phyloP scores from a whole-genome alignment of 1,284 basidiomycete species.

The Mrakiaceae sp. region DNA sequence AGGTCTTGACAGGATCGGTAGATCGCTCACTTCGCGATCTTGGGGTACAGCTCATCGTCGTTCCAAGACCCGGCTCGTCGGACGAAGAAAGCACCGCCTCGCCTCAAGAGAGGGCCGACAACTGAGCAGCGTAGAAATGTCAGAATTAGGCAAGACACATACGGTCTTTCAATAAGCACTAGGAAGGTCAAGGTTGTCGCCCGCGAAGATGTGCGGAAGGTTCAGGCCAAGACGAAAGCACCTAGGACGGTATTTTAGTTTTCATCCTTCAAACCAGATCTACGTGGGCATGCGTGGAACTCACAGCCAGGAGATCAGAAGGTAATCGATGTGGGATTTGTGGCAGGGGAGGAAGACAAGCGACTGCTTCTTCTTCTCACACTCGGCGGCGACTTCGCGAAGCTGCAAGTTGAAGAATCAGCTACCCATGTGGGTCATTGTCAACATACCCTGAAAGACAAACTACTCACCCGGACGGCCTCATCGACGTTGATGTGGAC shows the following conservation, averaged over 20 bases:
- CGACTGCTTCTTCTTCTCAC: conserved; percentile 8
- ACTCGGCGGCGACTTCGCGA: conserved; percentile 6
- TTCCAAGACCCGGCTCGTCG: not conserved
- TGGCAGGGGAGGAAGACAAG: conserved; percentile 10
- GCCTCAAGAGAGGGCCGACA: conserved; percentile 8
- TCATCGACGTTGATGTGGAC: conserved; percentile 9
- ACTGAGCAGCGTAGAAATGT: not conserved
- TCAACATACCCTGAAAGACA: not conserved
- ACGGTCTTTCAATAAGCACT: no score
- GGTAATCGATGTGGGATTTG: conserved; percentile 13
- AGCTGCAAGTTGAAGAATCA: not conserved
- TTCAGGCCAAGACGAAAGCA: conserved; percentile 10
- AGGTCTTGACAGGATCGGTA: not conserved
- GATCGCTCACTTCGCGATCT: conserved; percentile 6
- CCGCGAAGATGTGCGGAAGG: conserved; percentile 13
- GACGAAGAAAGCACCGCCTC: conserved; percentile 10
- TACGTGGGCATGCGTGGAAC: not conserved
- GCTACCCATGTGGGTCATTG: not conserved
- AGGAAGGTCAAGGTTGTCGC: conserved; percentile 11
- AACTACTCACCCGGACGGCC: not conserved
- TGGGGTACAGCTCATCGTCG: conserved; percentile 11
- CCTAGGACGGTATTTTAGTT: not conserved
- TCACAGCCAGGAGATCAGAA: conserved; percentile 10
- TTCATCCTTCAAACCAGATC: not conserved
- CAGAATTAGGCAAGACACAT: no score